phyloP scores from a whole-genome alignment of 176 grass and related monocot genomes.

The Pontederia paniculata region DNA sequence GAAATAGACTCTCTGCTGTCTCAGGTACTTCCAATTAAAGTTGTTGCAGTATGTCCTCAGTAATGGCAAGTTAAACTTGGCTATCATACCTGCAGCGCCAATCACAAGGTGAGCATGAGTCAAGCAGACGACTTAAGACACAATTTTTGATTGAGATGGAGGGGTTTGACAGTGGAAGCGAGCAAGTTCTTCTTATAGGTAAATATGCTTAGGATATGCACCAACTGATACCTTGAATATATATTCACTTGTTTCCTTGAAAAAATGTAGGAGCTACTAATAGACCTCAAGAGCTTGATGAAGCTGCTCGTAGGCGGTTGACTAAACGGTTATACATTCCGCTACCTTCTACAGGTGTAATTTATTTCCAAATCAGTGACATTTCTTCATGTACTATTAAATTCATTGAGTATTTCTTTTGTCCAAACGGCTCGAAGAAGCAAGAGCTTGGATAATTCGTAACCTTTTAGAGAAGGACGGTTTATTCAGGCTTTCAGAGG shows the following conservation, averaged over 20 bases:
- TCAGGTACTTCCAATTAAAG: conserved; percentile 37
- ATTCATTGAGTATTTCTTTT: not conserved
- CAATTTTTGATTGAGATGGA: conserved; percentile 99
- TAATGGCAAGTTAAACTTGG: too few species aligned
- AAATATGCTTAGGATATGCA: conserved; percentile 12
- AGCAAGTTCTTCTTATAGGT: conserved; percentile 96
- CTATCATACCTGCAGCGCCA: conserved; percentile 48
- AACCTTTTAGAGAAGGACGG: conserved; percentile 90
- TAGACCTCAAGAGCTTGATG: conserved; percentile 95
- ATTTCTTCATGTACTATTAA: not conserved
- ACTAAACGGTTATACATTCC: conserved; percentile 91
- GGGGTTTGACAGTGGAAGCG: conserved; percentile 80
- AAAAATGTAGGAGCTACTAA: conserved; percentile 78
- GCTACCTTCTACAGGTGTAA: conserved; percentile 80
- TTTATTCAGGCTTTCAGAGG: conserved; percentile 69
- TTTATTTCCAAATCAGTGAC: conserved; percentile 14
- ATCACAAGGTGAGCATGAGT: conserved; percentile 96
- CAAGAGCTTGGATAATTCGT: conserved; percentile 67
- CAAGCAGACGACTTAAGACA: conserved; percentile 94
- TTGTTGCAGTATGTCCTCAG: too few species aligned
- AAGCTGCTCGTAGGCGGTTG: conserved; percentile 84
- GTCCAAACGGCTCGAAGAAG: conserved; percentile 42
- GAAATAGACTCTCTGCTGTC: conserved; percentile 93
- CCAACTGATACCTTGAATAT: not conserved
- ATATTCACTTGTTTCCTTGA: not conserved